Evolutionary conservation across 129 eudicot genomes (phyloP).

Genomic region (Ambrosia trifida): DNA sequence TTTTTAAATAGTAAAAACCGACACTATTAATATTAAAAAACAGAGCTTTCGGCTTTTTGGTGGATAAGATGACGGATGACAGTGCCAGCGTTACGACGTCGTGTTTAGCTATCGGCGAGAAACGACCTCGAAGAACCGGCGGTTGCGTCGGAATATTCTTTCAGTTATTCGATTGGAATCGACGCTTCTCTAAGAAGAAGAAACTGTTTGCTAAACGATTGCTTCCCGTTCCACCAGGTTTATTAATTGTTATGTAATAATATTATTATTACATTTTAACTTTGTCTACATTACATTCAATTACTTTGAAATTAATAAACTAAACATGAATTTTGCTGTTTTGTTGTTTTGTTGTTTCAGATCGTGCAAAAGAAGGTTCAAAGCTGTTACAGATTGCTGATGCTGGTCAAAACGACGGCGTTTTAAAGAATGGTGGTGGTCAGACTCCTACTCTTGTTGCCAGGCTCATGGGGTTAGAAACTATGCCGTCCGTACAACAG

Average conservation of each 20-base stretch:
- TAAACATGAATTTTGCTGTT: too few relatives aligned
- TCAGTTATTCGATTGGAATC: slow-evolving; percentile 92
- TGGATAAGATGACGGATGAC: slow-evolving; percentile 49
- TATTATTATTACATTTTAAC: not conserved
- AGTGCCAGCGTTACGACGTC: slow-evolving; percentile 53
- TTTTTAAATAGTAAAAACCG: too few relatives aligned
- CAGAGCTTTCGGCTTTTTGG: too few relatives aligned
- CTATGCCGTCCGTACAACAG: slow-evolving; percentile 63
- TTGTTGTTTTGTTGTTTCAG: slow-evolving; percentile 33
- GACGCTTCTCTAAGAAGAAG: slow-evolving; percentile 88
- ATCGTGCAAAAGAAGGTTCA: slow-evolving; percentile 62
- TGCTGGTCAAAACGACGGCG: slow-evolving; percentile 62
- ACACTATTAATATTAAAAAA: too few relatives aligned
- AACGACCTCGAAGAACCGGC: slow-evolving; percentile 52
- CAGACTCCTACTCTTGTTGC: slow-evolving; percentile 83
- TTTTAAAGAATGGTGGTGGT: slow-evolving; percentile 37
- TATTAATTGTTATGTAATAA: too few relatives aligned
- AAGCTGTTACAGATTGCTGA: slow-evolving; percentile 64
- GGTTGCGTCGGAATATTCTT: slow-evolving; percentile 89
- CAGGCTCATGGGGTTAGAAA: slow-evolving; percentile 91
- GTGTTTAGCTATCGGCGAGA: slow-evolving; percentile 61
- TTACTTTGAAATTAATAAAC: not conserved
- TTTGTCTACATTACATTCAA: not conserved
- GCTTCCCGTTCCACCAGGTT: slow-evolving; percentile 66
- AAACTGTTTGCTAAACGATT: slow-evolving; percentile 71